Conservation (phyloP, 2,329 filamentous ascomycete genomes). For the Zasmidium cellare region DNA sequence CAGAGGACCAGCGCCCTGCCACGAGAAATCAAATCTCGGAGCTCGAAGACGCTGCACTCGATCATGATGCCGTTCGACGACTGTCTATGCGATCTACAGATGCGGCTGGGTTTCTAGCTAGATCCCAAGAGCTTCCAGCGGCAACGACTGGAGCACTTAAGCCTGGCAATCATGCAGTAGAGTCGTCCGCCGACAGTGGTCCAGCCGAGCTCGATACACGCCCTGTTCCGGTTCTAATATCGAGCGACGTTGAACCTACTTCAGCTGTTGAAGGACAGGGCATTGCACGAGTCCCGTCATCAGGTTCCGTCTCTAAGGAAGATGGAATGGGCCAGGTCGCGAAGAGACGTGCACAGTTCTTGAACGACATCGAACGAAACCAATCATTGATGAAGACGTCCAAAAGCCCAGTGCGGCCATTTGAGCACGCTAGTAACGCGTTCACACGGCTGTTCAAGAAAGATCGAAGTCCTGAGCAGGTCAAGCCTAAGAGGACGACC, state of each 20-base stretch:
- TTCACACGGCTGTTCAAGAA: conserved; percentile 39
- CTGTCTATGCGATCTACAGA: background rate
- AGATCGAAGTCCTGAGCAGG: conserved; percentile 24
- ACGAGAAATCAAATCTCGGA: background rate
- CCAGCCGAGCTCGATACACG: background rate
- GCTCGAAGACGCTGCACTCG: background rate
- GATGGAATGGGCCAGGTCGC: conserved; percentile 16
- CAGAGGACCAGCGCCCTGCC: background rate
- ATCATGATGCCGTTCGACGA: conserved; percentile 2
- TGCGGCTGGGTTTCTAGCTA: background rate
- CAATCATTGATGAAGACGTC: conserved; percentile 30
- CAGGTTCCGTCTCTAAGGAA: conserved; percentile 6
- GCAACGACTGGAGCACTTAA: background rate
- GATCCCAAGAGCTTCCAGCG: background rate
- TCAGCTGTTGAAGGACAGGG: background rate
- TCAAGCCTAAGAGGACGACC: conserved; percentile 16
- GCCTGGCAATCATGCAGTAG: background rate
- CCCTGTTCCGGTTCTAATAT: background rate
- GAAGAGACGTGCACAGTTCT: conserved; percentile 32
- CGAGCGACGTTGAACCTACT: background rate
- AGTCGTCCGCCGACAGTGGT: background rate
- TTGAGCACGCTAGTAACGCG: conserved; percentile 40
- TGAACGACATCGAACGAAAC: conserved; percentile 29
- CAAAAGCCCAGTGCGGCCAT: conserved; percentile 37
- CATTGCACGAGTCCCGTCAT: background rate